Base-by-base conservation (phyloP, 805 yeast genomes). In the Torulaspora gathmanii region DNA sequence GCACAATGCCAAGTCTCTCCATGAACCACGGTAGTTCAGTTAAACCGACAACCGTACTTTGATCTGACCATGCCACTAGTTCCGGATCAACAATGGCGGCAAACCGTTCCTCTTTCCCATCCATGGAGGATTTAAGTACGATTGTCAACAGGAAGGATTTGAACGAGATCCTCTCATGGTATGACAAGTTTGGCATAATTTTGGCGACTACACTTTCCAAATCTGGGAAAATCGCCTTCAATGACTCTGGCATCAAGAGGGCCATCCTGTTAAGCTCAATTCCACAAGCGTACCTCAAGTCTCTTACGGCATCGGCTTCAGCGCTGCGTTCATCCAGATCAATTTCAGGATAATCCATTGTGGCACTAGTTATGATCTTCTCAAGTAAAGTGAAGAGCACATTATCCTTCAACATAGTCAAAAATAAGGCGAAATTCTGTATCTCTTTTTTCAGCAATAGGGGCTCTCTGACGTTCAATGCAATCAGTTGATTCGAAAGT, bases 1-100 rank as follows among this genome's bases (percentile, higher is more conserved):
- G 81, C 2, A 89, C 98, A 44, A 93, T 87, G 2, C 99, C 99
- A 41, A 95, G 75, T 56, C 97, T 77, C 66, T 90, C 98, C 98
- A 93, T 91, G 56, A 93, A 93, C 98, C 98, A 93, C 49, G 88
- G 96, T 36, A 95, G 72, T 60, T 91, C 95, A 58, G 82, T 71
- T 23, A 93, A 70, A 0, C 97, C 97, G 59, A 88, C 88, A 51
- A 87, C 89, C 0, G 97, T 91, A 9, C 79, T 82, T 16, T 89
- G 91, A 37, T 90, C 89, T 0, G 91, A 82, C 99, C 99, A 93
- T 0, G 96, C 90, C 10, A 76, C 69, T 39, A 95, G 70, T 53
- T 93, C 97, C 0, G 96, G 95, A 61, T 93, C 99, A 1, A 95
- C 99, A 46, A 95, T 85, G 36, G 80, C 75, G 16, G 87, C 76